Percentiles rank a stretch among this genome's conserved stretches.
These are phyloP conservation scores for Sporisorium graminicola DNA, from an alignment of 1,284 basidiomycete genomes.

Conservation along the genomic window DNA sequence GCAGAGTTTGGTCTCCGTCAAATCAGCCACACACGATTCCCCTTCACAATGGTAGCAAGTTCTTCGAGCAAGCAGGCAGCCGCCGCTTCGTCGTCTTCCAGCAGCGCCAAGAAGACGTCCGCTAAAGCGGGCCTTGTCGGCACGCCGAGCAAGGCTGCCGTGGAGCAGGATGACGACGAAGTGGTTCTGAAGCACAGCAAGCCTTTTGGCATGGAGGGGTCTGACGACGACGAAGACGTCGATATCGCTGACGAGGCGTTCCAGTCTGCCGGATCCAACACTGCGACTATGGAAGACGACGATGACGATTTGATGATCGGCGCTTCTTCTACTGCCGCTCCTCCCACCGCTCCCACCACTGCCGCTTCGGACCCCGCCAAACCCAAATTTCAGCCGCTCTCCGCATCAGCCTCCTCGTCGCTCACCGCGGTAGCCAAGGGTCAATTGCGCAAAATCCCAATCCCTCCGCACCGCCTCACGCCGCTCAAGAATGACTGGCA, in stretches of 20 bases:
- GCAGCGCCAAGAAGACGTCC: slow-evolving; percentile 23
- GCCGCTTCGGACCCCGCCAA: slow-evolving; percentile 2
- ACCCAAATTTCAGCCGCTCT: slow-evolving; percentile 36
- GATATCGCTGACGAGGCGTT: slow-evolving; percentile 41
- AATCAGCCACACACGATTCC: not conserved
- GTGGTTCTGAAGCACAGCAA: slow-evolving; percentile 43
- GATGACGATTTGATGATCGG: slow-evolving; percentile 55
- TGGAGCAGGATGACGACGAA: slow-evolving; percentile 1
- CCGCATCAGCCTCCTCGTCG: slow-evolving; percentile 8
- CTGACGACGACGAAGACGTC: slow-evolving; percentile 46
- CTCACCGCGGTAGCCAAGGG: slow-evolving; percentile 50
- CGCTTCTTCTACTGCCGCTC: slow-evolving; percentile 7
- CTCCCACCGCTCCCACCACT: not conserved
- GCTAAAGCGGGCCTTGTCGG: slow-evolving; percentile 28
- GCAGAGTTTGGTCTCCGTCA: not conserved
- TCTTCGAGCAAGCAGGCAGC: slow-evolving; percentile 34
- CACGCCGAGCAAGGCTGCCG: not conserved
- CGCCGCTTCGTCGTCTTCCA: not conserved
- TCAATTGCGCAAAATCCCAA: slow-evolving; percentile 75
- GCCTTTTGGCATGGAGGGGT: slow-evolving; percentile 46
- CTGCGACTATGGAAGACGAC: slow-evolving; percentile 32
- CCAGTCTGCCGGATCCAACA: slow-evolving; percentile 7
- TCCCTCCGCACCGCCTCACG: slow-evolving; percentile 97
- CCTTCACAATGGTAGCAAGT: slow-evolving; percentile 21
- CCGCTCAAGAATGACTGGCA: slow-evolving; percentile 98